Evolutionary conservation across 2,329 filamentous ascomycete genomes (phyloP).

Genomic region (Fusarium sp.): DNA sequence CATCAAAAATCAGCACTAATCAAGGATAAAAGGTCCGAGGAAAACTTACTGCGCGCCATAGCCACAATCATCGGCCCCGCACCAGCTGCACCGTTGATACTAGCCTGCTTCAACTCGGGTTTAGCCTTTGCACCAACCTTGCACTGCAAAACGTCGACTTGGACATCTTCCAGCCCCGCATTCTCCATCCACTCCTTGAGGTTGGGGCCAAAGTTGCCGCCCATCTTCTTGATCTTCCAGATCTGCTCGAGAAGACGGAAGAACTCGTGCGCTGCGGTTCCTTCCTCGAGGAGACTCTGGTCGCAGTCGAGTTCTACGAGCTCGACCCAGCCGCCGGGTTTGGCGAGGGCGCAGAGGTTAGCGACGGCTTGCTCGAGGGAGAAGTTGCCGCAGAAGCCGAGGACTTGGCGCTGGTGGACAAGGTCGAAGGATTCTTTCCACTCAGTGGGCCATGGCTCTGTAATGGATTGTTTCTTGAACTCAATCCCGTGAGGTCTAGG

Average conservation of each 20-base stretch:
- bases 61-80: slow-evolving; percentile 3
- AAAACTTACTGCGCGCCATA: slow-evolving; percentile 2
- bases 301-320: slow-evolving; percentile 1
- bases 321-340: not conserved
- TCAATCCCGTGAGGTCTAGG: not conserved
- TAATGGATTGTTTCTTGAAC: not conserved
- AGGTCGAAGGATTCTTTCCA: slow-evolving; percentile 1
- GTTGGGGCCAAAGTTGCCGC: not conserved
- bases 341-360: not conserved
- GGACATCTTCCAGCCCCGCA: not conserved
- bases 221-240: slow-evolving; percentile 10
- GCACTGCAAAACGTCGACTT: not conserved
- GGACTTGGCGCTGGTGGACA: slow-evolving; percentile 1
- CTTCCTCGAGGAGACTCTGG: not conserved
- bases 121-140: not conserved
- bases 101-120: not conserved
- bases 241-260: slow-evolving; percentile 1
- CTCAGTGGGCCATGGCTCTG: not conserved
- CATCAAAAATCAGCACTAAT: not conserved
- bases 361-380: not conserved
- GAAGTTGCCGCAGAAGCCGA: not conserved
- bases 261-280: not conserved
- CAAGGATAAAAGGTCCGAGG: not conserved
- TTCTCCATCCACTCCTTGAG: slow-evolving; percentile 7
- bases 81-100: not conserved